A percentile compares a stretch with the other conserved stretches of the same genome.
Evolutionary conservation across 2,329 filamentous ascomycete genomes (phyloP).

Genomic region (Neonectria hederae): DNA sequence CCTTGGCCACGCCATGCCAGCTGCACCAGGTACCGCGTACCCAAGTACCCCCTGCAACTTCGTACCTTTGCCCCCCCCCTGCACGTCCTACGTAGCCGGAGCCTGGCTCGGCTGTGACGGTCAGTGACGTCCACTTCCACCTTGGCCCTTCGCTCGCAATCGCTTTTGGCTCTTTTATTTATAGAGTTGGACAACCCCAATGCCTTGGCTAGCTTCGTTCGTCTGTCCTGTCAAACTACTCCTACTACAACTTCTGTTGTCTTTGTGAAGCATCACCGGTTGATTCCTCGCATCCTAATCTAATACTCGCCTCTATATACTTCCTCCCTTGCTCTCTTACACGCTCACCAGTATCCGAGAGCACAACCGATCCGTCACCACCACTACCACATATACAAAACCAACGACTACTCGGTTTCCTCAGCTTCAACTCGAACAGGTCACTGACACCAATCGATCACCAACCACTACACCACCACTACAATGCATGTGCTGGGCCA

Average conservation of each 20-base stretch:
- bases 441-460: constrained; percentile 9
- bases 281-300: constrained; percentile 10
- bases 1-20: constrained; percentile 12
- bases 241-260: constrained; percentile 1
- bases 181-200: constrained; percentile 20
- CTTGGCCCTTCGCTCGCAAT: background rate
- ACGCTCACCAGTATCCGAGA: constrained; percentile 1
- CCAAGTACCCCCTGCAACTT: background rate
- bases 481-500: constrained; percentile 51
- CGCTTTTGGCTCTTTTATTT: constrained; percentile 19
- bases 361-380: background rate
- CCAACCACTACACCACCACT: constrained; percentile 28
- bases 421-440: constrained; percentile 10
- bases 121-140: constrained; percentile 24
- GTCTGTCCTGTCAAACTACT: background rate
- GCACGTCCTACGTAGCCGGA: background rate
- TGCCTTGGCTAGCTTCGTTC: background rate
- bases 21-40: constrained; percentile 6
- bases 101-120: constrained; percentile 19
- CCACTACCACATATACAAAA: background rate
- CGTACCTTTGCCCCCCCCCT: background rate
- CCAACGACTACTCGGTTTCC: background rate
- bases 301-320: constrained; percentile 1
- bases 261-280: constrained; percentile 15
- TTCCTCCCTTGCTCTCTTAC: background rate